phyloP scores from a whole-genome alignment of 805 yeast genomes.

The Saturnispora hagleri region DNA sequence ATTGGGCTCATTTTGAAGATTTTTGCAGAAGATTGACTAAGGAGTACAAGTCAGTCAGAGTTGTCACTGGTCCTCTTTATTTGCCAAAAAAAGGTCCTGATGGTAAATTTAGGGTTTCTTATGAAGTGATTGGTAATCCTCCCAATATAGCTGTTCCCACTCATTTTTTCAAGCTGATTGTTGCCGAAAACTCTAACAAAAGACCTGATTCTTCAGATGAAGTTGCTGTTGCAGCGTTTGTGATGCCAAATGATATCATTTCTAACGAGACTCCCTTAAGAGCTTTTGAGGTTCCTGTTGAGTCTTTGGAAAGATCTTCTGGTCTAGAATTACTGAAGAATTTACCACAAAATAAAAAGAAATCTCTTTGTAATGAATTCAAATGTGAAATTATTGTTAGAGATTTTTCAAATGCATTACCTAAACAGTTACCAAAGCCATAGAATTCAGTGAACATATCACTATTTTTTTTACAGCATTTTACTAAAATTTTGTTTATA shows the following conservation, averaged over 20 bases:
- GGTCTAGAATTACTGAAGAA: conserved; percentile 76
- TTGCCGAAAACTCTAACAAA: conserved; percentile 56
- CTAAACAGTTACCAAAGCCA: conserved; percentile 20
- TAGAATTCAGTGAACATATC: background rate
- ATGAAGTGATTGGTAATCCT: conserved; percentile 94
- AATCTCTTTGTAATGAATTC: conserved; percentile 70
- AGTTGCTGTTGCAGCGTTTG: conserved; percentile 84
- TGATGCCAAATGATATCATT: conserved; percentile 79
- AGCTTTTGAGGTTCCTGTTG: conserved; percentile 77
- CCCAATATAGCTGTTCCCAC: conserved; percentile 97
- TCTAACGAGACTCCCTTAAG: conserved; percentile 62
- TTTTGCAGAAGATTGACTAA: conserved; percentile 71
- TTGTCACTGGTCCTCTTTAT: conserved; percentile 90
- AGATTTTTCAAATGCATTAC: conserved; percentile 52
- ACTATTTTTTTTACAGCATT: background rate
- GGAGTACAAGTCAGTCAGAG: conserved; percentile 66
- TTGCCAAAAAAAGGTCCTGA: conserved; percentile 69
- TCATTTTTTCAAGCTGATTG: conserved; percentile 84
- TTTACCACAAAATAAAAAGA: conserved; percentile 47
- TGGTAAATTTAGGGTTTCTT: conserved; percentile 75
- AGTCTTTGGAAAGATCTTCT: conserved; percentile 77
- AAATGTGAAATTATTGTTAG: conserved; percentile 73
- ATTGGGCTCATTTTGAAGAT: conserved; percentile 96
- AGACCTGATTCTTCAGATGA: conserved; percentile 30
- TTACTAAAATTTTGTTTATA: background rate